Evolutionary conservation across 306 rosid genomes (phyloP), one percentile per base, ranked within the genome.

Genomic region (Notholithocarpus densiflorus): DNA sequence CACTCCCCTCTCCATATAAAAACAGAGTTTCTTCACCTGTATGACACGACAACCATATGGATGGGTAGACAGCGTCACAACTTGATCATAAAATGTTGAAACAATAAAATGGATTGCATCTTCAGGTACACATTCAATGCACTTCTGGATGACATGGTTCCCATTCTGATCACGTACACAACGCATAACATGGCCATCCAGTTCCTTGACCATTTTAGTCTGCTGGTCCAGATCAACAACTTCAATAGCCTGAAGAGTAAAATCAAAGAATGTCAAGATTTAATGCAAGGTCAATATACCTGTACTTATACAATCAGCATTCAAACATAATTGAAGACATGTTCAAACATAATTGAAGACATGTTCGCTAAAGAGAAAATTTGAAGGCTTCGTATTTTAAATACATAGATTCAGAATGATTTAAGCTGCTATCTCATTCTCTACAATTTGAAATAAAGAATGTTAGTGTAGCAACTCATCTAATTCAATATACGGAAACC

Each of bases 121-220:
- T 75, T 94, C 98, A 75, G 98, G 97, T 27, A 94, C 95, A 87
- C 95, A 91, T 86, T 95, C 98, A 75, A 95, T 95, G 77, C 98
- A 92, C 80, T 92, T 95, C 83, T 95, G 98, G 81, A 95, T 85
- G 65, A 95, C 98, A 86, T 95, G 98, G 80, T 95, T 95, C 59
- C 98, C 98, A 79, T 95, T 95, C 82, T 95, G 98, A 88, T 95
- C 98, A 6, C 98, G 97, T 5, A 95, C 98, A 80, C 98, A 92
- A 48, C 96, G 98, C 96, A 92, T 95, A 21, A 95, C 56, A 80
- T 90, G 87, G 26, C 98, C 93, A 15, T 95, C 98, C 70, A 95
- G 98, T 78, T 95, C 98, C 81, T 81, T 88, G 56, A 92, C 98
- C 97, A 95, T 95, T 88, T 89, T 82, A 74, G 89, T 95, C 87